Percentiles rank a stretch among this genome's conserved stretches.
Conservation (phyloP, 108 stramenopile genomes). For the Cyclotella cryptica region DNA sequence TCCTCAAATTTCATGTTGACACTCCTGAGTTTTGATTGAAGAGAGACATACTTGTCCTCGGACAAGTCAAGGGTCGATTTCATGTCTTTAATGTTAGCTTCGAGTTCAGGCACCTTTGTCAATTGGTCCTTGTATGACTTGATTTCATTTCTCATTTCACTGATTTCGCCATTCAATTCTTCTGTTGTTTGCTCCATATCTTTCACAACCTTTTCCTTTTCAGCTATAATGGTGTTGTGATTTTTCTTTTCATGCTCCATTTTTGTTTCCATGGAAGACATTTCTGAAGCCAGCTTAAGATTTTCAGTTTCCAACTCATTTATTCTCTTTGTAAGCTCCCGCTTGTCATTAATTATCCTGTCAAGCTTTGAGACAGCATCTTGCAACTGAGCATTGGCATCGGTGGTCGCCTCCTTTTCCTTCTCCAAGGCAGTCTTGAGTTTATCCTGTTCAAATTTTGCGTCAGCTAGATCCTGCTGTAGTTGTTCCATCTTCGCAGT, state of each 20-base stretch:
- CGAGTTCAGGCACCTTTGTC: conserved; percentile 9
- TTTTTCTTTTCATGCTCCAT: background rate
- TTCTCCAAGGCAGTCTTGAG: conserved; percentile 26
- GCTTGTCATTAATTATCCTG: conserved; percentile 1
- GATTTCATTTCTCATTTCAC: conserved; percentile 15
- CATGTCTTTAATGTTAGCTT: conserved; percentile 18
- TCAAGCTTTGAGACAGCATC: conserved; percentile 9
- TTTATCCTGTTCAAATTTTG: conserved; percentile 6
- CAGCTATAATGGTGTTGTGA: background rate
- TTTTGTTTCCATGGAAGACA: background rate
- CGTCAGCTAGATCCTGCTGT: background rate
- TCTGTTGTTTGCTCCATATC: conserved; percentile 16
- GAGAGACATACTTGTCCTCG: background rate
- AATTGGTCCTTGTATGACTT: conserved; percentile 12
- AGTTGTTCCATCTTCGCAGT: conserved; percentile 8
- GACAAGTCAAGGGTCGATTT: conserved; percentile 16
- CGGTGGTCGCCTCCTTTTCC: conserved; percentile 5
- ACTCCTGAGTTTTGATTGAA: conserved; percentile 20
- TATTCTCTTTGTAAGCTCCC: conserved; percentile 4
- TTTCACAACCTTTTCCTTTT: conserved; percentile 6
- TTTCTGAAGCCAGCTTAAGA: conserved; percentile 1
- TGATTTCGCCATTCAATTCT: background rate
- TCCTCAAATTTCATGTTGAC: conserved; percentile 4
- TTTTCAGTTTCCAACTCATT: conserved; percentile 14
- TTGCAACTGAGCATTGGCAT: conserved; percentile 9